Conservation (phyloP, 2,329 filamentous ascomycete species). For the Paracorniculantispora psalliotae region DNA sequence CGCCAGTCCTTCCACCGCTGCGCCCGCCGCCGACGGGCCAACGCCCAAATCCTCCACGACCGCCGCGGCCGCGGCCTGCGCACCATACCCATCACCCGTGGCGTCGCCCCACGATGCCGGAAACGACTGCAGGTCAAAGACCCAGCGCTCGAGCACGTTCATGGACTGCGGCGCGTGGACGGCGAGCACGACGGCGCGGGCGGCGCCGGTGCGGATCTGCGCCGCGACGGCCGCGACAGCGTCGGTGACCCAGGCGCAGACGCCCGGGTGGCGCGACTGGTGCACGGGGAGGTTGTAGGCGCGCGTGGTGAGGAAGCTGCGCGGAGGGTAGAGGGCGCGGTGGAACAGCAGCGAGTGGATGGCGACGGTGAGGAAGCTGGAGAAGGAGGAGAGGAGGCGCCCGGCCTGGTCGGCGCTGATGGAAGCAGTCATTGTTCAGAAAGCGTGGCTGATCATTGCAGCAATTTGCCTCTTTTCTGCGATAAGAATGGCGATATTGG, state of each 20-base stretch:
- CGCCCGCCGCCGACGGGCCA: background rate
- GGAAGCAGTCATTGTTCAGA: constrained; percentile 9
- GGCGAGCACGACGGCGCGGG: constrained; percentile 43
- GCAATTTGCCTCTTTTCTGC: background rate
- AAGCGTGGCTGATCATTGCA: background rate
- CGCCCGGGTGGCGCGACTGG: constrained; percentile 78
- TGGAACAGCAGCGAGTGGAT: constrained; percentile 85
- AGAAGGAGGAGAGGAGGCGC: constrained; percentile 64
- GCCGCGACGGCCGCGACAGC: constrained; percentile 66
- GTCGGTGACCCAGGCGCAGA: constrained; percentile 81
- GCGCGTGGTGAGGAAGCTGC: constrained; percentile 72
- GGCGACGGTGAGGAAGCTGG: constrained; percentile 73
- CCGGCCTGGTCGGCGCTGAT: constrained; percentile 40
- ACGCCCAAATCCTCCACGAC: background rate
- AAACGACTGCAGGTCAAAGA: constrained; percentile 53
- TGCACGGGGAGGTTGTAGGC: constrained; percentile 82
- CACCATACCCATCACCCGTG: background rate
- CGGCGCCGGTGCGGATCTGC: constrained; percentile 59
- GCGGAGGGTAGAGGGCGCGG: constrained; percentile 69
- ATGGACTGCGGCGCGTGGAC: constrained; percentile 37
- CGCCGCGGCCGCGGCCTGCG: background rate
- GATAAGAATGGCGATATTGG: too few species aligned
- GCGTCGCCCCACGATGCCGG: constrained; percentile 38
- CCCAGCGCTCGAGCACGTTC: constrained; percentile 54
- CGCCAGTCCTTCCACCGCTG: background rate